A percentile compares a stretch with the other conserved stretches of the same genome.
These are phyloP conservation scores for Acrasis kona DNA, from an alignment of 78 protist species.

Conservation along the genomic window DNA sequence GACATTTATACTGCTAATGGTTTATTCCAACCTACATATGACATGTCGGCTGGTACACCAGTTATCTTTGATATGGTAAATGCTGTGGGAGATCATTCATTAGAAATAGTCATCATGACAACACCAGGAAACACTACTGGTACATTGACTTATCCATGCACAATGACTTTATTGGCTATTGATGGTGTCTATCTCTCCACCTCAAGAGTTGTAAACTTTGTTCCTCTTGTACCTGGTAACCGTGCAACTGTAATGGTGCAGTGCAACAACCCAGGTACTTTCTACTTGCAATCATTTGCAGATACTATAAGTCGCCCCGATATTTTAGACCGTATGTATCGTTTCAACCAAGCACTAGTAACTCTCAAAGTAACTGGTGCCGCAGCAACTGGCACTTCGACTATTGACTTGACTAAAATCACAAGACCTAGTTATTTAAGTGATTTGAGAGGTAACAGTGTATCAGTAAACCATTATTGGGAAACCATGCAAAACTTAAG, in stretches of 20 bases:
- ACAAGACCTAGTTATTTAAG: too few relatives aligned
- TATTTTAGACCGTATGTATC: neutral
- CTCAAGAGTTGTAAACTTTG: neutral
- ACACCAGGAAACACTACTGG: too few relatives aligned
- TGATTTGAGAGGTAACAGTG: too few relatives aligned
- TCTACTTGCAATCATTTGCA: too few relatives aligned
- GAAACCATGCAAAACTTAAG: too few relatives aligned
- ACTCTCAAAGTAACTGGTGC: neutral
- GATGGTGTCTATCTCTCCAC: slow-evolving; percentile 16
- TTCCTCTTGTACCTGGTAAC: slow-evolving; percentile 13
- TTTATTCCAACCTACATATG: neutral
- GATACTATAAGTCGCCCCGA: neutral
- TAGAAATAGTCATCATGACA: neutral
- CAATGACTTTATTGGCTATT: slow-evolving; percentile 6
- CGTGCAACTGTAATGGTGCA: slow-evolving; percentile 15
- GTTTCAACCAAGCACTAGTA: neutral
- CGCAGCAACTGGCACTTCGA: too few relatives aligned
- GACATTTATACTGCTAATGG: slow-evolving; percentile 1
- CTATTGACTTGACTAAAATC: too few relatives aligned
- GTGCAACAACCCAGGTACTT: neutral
- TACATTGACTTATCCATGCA: neutral
- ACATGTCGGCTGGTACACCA: neutral
- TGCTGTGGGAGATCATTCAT: neutral
- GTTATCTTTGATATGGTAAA: neutral
- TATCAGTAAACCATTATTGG: too few relatives aligned